Percentiles rank a stretch among this genome's conserved stretches.
Conservation (phyloP, 768 basidiomycete genomes). For the Auricularia sp. region DNA sequence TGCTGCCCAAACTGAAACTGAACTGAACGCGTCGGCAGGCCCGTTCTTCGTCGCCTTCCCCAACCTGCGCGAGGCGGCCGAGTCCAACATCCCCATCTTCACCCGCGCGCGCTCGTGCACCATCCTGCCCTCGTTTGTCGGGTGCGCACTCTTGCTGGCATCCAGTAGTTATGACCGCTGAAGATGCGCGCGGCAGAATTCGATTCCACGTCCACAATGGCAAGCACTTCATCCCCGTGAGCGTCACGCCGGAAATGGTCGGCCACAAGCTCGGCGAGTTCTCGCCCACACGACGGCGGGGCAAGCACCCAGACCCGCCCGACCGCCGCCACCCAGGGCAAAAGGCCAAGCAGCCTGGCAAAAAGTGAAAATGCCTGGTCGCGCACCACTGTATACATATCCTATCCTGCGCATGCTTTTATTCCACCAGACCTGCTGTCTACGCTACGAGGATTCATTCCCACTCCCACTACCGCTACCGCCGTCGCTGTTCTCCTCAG, state of each 20-base stretch:
- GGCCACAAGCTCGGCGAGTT: conserved; percentile 98
- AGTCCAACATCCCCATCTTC: conserved; percentile 74
- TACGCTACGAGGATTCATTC: not conserved
- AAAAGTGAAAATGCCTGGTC: not conserved
- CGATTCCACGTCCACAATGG: conserved; percentile 93
- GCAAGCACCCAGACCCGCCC: not conserved
- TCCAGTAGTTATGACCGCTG: not conserved
- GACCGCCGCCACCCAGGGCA: not conserved
- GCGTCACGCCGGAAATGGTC: conserved; percentile 93
- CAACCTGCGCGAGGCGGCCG: conserved; percentile 68
- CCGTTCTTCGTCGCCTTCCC: conserved; percentile 94
- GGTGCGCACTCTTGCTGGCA: conserved; percentile 38
- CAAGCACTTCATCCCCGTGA: conserved; percentile 75
- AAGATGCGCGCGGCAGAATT: conserved; percentile 35
- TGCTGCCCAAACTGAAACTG: not conserved
- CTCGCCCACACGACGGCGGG: conserved; percentile 53
- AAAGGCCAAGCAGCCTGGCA: not conserved
- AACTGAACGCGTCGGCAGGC: conserved; percentile 35
- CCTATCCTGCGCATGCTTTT: not conserved
- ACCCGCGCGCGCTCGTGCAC: conserved; percentile 87
- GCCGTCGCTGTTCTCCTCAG: not conserved
- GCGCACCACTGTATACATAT: not conserved
- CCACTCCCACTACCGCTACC: too few species aligned
- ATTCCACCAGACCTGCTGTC: not conserved
- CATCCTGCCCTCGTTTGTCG: conserved; percentile 91